phyloP scores from a whole-genome alignment of 225 moss, liverwort and hornwort genomes.

The Physcomitrellopsis africana region DNA sequence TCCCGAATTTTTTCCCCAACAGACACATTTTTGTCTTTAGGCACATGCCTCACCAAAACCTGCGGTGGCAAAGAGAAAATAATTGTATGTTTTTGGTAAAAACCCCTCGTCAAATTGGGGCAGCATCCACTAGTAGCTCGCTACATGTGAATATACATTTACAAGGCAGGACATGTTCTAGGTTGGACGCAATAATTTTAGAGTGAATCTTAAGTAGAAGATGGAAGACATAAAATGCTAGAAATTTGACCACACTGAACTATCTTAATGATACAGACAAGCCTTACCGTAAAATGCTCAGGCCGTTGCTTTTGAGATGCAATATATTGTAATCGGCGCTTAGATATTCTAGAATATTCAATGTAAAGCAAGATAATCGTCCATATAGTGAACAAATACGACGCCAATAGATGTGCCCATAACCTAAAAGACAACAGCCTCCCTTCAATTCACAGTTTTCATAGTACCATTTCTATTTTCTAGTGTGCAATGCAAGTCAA shows the following conservation, averaged over 20 bases:
- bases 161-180: no score
- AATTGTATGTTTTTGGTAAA: conserved; percentile 8
- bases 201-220: conserved; percentile 11
- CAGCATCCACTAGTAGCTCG: conserved; percentile 22
- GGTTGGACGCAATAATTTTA: conserved; percentile 6
- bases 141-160: neutral
- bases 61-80: conserved; percentile 33
- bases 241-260: conserved; percentile 4
- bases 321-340: conserved; percentile 66
- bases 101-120: conserved; percentile 17
- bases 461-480: neutral
- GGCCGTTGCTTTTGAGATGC: conserved; percentile 63
- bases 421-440: conserved; percentile 49
- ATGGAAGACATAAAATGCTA: conserved; percentile 15
- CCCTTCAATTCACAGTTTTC: conserved; percentile 19
- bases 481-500: conserved; percentile 1
- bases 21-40: conserved; percentile 46
- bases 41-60: conserved; percentile 80
- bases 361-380: conserved; percentile 65
- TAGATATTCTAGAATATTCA: conserved; percentile 57
- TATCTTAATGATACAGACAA: neutral
- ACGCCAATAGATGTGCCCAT: conserved; percentile 79
- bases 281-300: conserved; percentile 66
- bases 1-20: conserved; percentile 54
- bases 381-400: conserved; percentile 76